A percentile compares a stretch with the other conserved stretches of the same genome.
Conservation (phyloP, 2,329 filamentous ascomycete genomes). For the Helotiales sp. region DNA sequence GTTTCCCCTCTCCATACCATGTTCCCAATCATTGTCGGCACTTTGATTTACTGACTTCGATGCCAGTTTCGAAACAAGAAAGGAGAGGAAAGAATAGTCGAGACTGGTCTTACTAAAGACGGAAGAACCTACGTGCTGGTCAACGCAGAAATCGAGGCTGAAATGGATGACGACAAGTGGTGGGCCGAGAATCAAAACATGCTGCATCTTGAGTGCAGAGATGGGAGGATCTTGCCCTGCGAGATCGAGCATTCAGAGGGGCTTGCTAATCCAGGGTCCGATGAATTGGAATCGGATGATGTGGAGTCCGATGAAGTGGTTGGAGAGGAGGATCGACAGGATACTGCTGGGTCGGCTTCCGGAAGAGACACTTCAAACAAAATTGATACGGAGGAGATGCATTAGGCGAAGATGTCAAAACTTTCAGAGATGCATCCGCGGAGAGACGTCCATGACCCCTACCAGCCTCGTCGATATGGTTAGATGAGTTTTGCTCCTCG, state of each 20-base stretch:
- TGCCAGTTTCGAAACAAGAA: background rate
- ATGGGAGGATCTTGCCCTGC: background rate
- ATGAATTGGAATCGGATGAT: no score
- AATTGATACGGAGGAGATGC: no score
- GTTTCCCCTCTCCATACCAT: background rate
- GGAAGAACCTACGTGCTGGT: constrained; percentile 3
- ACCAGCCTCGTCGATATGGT: no score
- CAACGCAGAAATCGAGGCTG: constrained; percentile 10
- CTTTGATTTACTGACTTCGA: background rate
- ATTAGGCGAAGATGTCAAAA: no score
- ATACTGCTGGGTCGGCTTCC: no score
- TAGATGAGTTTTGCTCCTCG: no score
- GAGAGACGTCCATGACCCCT: no score
- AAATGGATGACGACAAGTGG: constrained; percentile 1
- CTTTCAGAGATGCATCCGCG: no score
- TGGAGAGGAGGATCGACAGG: no score
- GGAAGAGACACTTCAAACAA: no score
- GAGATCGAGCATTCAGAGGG: background rate
- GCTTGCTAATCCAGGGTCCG: background rate
- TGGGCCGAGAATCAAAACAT: background rate
- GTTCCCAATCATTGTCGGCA: background rate
- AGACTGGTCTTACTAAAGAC: constrained; percentile 4
- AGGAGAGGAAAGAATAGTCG: background rate
- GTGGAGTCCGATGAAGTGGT: background rate
- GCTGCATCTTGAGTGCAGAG: background rate